A percentile compares a stretch with the other conserved stretches of the same genome.
These are phyloP conservation scores for Russula emetica DNA, from an alignment of 768 basidiomycete species.

Conservation along the genomic window DNA sequence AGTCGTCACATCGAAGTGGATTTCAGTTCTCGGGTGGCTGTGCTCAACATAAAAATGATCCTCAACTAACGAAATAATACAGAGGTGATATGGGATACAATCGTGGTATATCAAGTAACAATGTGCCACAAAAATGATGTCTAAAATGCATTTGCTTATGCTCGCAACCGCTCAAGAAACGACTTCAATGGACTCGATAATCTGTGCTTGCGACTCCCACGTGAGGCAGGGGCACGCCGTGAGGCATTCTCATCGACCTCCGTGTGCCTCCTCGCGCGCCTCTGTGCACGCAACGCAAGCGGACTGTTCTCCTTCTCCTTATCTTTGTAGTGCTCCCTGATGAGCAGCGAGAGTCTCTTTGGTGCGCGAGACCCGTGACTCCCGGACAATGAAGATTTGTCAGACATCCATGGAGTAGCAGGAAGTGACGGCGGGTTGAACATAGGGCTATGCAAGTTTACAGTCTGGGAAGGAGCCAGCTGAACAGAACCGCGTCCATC, in stretches of 20 bases:
- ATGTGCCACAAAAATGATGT: background rate
- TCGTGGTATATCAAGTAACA: slow-evolving; percentile 1
- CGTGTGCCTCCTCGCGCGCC: slow-evolving; percentile 7
- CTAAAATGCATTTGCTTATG: slow-evolving; percentile 3
- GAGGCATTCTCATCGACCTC: slow-evolving; percentile 23
- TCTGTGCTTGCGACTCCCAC: slow-evolving; percentile 17
- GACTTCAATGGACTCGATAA: slow-evolving; percentile 27
- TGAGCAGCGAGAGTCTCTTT: slow-evolving; percentile 22
- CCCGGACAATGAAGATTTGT: background rate
- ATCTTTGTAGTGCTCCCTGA: slow-evolving; percentile 13
- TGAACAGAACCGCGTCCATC: slow-evolving; percentile 3
- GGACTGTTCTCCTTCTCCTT: slow-evolving; percentile 27
- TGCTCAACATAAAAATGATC: background rate
- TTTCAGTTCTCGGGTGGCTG: too few species aligned
- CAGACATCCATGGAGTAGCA: background rate
- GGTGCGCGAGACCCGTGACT: slow-evolving; percentile 13
- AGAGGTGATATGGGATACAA: background rate
- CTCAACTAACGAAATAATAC: background rate
- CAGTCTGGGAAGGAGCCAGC: background rate
- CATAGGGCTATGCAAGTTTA: background rate
- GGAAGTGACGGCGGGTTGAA: background rate
- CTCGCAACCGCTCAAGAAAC: slow-evolving; percentile 23
- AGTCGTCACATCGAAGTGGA: background rate
- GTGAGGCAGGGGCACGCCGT: slow-evolving; percentile 16
- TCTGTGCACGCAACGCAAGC: slow-evolving; percentile 9